Evolutionary conservation across 164 flowering plant genomes (phyloP).

Genomic region (Cinnamomum chago): DNA sequence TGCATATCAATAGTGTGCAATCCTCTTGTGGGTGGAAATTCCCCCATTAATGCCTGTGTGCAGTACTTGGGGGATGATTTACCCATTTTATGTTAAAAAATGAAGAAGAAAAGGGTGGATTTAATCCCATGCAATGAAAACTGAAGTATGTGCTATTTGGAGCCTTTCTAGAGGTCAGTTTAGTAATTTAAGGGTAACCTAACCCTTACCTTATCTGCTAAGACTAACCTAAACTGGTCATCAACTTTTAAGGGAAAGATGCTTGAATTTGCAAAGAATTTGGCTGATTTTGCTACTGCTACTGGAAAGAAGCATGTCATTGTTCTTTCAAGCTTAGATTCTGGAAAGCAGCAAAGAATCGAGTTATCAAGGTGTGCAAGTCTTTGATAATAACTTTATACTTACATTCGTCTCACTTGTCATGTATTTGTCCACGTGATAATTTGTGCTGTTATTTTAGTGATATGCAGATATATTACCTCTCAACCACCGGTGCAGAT

Average conservation of each 20-base stretch:
- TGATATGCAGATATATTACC: constrained; percentile 65
- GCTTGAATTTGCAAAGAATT: constrained; percentile 70
- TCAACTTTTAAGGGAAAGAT: constrained; percentile 64
- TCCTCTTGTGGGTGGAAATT: too few species aligned
- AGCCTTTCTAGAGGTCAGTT: not conserved
- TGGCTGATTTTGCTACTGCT: constrained; percentile 72
- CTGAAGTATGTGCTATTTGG: too few species aligned
- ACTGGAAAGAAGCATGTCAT: constrained; percentile 79
- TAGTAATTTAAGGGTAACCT: not conserved
- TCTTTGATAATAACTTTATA: not conserved
- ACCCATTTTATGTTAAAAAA: too few species aligned
- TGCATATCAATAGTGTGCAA: too few species aligned
- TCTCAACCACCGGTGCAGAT: constrained; percentile 56
- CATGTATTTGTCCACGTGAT: not conserved
- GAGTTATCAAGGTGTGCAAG: constrained; percentile 63
- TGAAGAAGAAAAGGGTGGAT: too few species aligned
- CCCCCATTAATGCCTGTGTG: too few species aligned
- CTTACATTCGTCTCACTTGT: not conserved
- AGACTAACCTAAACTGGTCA: not conserved
- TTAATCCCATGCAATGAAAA: too few species aligned
- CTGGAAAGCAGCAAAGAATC: constrained; percentile 62
- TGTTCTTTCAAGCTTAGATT: constrained; percentile 84
- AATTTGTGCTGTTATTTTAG: constrained; percentile 29
- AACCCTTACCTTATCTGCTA: not conserved
- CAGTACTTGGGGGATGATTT: too few species aligned